Evolutionary conservation across 2,329 filamentous ascomycete species (phyloP), one percentile per base, ranked within the genome.

Genomic region (Colletotrichum musae): DNA sequence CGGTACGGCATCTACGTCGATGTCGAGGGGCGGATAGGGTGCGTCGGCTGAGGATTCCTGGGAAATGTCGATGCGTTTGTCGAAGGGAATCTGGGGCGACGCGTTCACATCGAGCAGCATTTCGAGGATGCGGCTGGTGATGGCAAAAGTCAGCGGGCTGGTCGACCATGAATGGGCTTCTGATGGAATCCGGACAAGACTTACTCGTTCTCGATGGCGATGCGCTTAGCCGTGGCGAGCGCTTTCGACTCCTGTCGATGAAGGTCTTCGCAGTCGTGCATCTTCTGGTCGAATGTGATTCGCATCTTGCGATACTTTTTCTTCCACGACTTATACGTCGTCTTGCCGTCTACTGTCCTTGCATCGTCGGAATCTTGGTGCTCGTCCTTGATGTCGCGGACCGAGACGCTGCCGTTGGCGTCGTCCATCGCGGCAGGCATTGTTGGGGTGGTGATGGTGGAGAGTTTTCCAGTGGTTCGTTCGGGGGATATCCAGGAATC

Each of bases 261-360:
- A 70, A 96, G 86, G 63, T 91, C 88, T 81, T 97, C 96, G 79
- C 94, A 93, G 73, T 94, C 90, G 66, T 91, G 88, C 88, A 95
- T 93, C 76, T 89, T 90, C 58, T 90, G 86, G 74, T 96, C 93
- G 77, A 96, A 97, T 32, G 87, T 85, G 78, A 92, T 87, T 81
- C 92, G 91, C 90, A 96, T 93, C 87, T 97, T 97, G 75, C 93
- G 92, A 80, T 97, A 99, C 85, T 99, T 99, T 84, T 97, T 97
- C 88, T 93, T 94, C 86, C 87, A 92, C 52, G 89, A 92, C 77
- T 89, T 91, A 80, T 91, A 89, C 4, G 83, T 87, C 75, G 82
- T 84, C 80, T 83, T 87, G 64, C 79, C 76, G 74, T 86, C 83
- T 67, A 74, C 76, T 76, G 78, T 79, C 41, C 75, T 75, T 24